Base-by-base conservation (phyloP, 306 rosid species). In the Cicer pinnatifidum region DNA sequence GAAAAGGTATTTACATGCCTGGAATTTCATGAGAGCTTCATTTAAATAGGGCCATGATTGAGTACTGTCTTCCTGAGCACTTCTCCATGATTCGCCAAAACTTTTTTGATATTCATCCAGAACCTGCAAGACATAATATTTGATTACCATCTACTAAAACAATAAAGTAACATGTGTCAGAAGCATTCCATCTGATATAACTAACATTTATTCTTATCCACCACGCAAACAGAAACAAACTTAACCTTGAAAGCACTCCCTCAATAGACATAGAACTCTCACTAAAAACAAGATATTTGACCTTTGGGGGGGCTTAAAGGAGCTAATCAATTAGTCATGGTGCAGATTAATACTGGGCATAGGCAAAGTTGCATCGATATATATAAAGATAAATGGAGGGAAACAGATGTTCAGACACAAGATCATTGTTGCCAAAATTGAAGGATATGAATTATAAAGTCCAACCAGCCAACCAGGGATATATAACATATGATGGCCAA, bases 41-140 rank as follows among this genome's bases (percentile, higher is more conserved):
- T 82, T 82, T 87, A 94, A 85, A 77, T 89, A 94, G 39, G 97
- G 90, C 99, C 99, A 94, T 71, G 89, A 61, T 76, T 94, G 89
- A 78, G 72, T 52, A 63, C 71, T 52, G 78, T 94, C 99, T 58
- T 50, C 85, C 79, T 83, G 84, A 50, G 15, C 82, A 81, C 66
- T 79, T 83, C 87, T 88, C 99, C 99, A 94, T 44, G 99, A 79
- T 47, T 90, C 97, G 17, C 99, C 97, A 82, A 87, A 91, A 28
- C 1, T 44, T 76, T 91, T 88, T 80, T 87, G 89, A 81, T 91
- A 91, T 85, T 94, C 99, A 74, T 94, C 99, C 16, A 94, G 11
- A 63, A 94, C 84, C 99, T 94, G 85, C 38, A 58, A 76, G 72
- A 70, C 66, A 73, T 38, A 62, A 13, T 20, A 78, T 67, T 68